Base-by-base conservation (phyloP, 176 grass and related monocot genomes). In the Avena eriantha region DNA sequence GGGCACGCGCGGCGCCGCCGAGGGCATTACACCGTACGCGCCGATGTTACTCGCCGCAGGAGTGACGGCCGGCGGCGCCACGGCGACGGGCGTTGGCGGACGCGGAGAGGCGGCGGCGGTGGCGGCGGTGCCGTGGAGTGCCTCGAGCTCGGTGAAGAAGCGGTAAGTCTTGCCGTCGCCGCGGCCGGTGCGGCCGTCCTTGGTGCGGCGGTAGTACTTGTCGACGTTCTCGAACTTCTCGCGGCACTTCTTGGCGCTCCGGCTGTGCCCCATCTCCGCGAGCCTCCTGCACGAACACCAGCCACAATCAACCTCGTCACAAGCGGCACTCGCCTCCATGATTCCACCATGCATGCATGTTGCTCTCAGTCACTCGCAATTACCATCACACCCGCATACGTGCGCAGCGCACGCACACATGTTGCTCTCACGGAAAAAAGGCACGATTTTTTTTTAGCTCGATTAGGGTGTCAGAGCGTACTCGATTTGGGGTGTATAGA, bases 151-250 rank as follows among this genome's bases (percentile, higher is more conserved):
- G 78, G 83, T 86, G 91, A 98, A 98, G 90, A 95, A 98, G 47
- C 96, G 93, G 76, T 98, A 98, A 24, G 91, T 51, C 79, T 90
- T 93, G 31, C 96, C 93, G 70, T 94, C 91, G 35, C 89, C 89
- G 23, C 87, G 91, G 21, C 93, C 96, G 34, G 90, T 84, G 47
- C 94, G 86, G 65, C 93, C 90, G 81, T 95, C 93, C 85, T 91
- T 98, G 81, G 93, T 98, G 79, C 94, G 94, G 90, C 95, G 95
- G 88, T 98, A 98, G 90, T 98, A 98, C 78, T 98, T 98, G 88
- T 98, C 91, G 69, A 98, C 88, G 94, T 98, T 98, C 83, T 98
- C 96, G 82, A 98, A 88, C 51, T 98, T 98, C 88, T 98, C 96
- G 59, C 91, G 94, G 90, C 96, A 98, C 88, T 98, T 98, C 78